Evolutionary conservation across 2,329 filamentous ascomycete genomes (phyloP).

Genomic region (Fusarium pseudoanthophilum): DNA sequence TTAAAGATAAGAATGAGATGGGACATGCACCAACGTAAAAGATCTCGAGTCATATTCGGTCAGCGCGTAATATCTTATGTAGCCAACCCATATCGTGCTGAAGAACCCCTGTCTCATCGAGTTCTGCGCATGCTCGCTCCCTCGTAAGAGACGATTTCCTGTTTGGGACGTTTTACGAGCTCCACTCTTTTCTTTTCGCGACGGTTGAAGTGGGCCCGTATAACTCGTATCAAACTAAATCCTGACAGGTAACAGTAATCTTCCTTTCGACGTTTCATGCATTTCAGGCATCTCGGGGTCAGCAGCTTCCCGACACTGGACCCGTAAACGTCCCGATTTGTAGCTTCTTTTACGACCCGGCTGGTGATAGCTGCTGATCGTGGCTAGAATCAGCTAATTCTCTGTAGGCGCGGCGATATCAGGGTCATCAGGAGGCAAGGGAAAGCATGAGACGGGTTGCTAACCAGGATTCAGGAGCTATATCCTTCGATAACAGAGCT

Average conservation of each 20-base stretch:
- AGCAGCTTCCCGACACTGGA: not conserved
- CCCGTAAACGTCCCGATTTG: not conserved
- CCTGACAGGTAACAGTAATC: not conserved
- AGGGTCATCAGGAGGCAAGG: not conserved
- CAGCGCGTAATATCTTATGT: not conserved
- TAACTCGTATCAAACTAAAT: not conserved
- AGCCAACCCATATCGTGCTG: not conserved
- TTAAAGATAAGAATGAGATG: not conserved
- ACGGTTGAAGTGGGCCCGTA: not conserved
- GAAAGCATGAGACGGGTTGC: not conserved
- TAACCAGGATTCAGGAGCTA: no score
- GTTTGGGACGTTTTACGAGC: conserved; percentile 28
- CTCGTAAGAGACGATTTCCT: conserved; percentile 28
- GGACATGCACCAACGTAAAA: not conserved
- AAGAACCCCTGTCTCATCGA: not conserved
- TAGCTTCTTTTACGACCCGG: not conserved
- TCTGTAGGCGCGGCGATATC: not conserved
- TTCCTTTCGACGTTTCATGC: not conserved
- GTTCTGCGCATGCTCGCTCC: conserved; percentile 1
- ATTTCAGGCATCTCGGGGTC: not conserved
- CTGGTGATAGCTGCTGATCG: rapidly evolving
- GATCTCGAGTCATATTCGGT: not conserved
- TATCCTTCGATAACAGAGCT: no score
- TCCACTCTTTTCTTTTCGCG: conserved; percentile 5
- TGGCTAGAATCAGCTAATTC: not conserved